These are phyloP conservation scores for Fusarium sp. DNA, from an alignment of 2,329 filamentous ascomycete genomes.

Conservation along the genomic window DNA sequence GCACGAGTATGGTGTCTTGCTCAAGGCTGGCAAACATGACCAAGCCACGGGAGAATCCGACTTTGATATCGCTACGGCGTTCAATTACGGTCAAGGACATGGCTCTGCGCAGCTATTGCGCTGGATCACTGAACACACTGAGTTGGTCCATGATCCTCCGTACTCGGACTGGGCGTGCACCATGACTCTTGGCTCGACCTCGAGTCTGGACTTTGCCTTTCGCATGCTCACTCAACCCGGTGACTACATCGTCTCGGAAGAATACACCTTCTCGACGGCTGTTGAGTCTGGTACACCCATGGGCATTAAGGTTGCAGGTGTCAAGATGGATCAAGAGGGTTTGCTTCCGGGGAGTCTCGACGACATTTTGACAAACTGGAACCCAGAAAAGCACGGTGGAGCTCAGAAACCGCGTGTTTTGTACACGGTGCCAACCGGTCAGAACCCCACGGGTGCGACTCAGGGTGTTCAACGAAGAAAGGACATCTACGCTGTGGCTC, in stretches of 20 bases:
- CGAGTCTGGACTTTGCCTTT: not conserved
- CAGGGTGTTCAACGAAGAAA: not conserved
- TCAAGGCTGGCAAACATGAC: not conserved
- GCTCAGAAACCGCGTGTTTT: not conserved
- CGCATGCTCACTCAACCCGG: not conserved
- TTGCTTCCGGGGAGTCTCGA: not conserved
- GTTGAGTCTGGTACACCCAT: not conserved
- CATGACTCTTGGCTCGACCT: not conserved
- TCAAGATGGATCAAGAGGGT: not conserved
- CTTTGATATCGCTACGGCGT: not conserved
- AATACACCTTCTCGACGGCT: not conserved
- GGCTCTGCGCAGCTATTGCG: not conserved
- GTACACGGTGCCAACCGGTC: not conserved
- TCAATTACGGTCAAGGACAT: not conserved
- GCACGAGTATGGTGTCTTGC: not conserved
- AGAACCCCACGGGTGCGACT: not conserved
- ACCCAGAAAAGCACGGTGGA: not conserved
- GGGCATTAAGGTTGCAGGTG: not conserved
- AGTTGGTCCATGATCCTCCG: not conserved
- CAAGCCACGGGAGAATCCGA: not conserved
- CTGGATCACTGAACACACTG: not conserved
- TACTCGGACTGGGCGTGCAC: not conserved
- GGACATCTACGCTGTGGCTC: not conserved
- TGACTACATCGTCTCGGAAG: not conserved
- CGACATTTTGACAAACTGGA: not conserved